phyloP scores from a whole-genome alignment of 2,329 filamentous ascomycete species.

The Sphaerulina musiva region DNA sequence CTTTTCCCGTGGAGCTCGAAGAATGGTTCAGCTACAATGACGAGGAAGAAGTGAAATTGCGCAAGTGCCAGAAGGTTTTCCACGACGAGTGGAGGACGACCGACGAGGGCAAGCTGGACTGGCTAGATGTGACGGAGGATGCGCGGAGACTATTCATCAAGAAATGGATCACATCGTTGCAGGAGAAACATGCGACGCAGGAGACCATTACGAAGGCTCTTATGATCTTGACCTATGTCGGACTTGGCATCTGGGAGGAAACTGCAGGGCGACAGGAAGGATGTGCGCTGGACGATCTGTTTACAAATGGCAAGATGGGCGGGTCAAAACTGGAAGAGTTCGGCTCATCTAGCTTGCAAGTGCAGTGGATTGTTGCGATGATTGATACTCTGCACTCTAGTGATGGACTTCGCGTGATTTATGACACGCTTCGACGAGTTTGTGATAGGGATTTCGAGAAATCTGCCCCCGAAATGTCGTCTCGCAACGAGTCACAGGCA shows the following conservation, averaged over 20 bases:
- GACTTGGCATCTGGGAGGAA: conserved; percentile 46
- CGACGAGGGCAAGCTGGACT: conserved; percentile 46
- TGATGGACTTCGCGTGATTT: conserved; percentile 38
- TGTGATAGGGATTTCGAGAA: conserved; percentile 28
- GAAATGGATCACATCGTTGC: conserved; percentile 34
- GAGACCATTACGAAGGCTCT: conserved; percentile 32
- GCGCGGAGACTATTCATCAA: conserved; percentile 53
- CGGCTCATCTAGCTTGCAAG: conserved; percentile 36
- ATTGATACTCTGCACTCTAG: conserved; percentile 38
- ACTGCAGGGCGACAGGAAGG: conserved; percentile 38
- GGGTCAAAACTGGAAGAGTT: conserved; percentile 31
- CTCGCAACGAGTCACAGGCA: conserved; percentile 25
- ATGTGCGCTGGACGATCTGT: conserved; percentile 24
- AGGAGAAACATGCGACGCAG: conserved; percentile 31
- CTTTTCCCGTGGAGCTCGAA: conserved; percentile 79
- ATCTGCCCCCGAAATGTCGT: conserved; percentile 17
- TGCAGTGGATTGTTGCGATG: conserved; percentile 42
- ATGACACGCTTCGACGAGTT: conserved; percentile 34
- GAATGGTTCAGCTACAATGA: conserved; percentile 96
- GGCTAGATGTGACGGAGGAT: conserved; percentile 59
- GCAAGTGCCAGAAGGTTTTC: conserved; percentile 69
- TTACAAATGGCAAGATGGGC: conserved; percentile 20
- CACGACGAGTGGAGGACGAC: conserved; percentile 60
- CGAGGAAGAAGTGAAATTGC: conserved; percentile 73
- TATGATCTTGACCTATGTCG: conserved; percentile 43